These are phyloP conservation scores for Talinum fruticosum DNA, from an alignment of 148 eudicot genomes.

Conservation along the genomic window DNA sequence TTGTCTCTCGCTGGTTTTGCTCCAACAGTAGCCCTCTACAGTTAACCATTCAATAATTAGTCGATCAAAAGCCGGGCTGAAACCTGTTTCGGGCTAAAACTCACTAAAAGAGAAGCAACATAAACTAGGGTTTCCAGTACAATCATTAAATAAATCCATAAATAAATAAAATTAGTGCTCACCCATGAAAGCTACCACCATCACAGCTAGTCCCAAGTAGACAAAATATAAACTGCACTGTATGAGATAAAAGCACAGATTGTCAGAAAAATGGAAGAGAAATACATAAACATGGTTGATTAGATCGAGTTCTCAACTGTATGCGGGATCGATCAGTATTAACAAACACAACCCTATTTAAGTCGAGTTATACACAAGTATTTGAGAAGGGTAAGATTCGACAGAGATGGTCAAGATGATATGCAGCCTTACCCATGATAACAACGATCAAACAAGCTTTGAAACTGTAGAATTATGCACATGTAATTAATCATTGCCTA, in stretches of 20 bases:
- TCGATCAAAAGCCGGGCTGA: too few species aligned
- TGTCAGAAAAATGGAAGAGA: conserved; percentile 13
- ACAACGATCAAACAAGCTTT: too few species aligned
- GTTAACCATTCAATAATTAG: not conserved
- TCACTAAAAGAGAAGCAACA: not conserved
- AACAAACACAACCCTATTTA: too few species aligned
- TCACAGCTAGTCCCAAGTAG: conserved; percentile 74
- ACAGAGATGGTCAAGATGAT: too few species aligned
- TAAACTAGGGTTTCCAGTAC: conserved; percentile 19
- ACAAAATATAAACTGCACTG: conserved; percentile 95
- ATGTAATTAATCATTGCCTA: too few species aligned
- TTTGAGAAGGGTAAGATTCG: too few species aligned
- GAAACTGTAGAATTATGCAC: too few species aligned
- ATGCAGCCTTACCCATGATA: too few species aligned
- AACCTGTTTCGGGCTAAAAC: too few species aligned
- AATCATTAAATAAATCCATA: not conserved
- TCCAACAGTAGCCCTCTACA: conserved; percentile 92
- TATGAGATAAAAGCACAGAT: not conserved
- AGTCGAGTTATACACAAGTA: too few species aligned
- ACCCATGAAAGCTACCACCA: conserved; percentile 90
- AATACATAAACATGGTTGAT: not conserved
- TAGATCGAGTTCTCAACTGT: too few species aligned
- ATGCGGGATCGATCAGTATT: too few species aligned
- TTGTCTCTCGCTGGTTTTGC: conserved; percentile 86
- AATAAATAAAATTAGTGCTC: conserved; percentile 13